Evolutionary conservation across 1,284 basidiomycete genomes (phyloP).

Genomic region (Wolfiporia cocos): DNA sequence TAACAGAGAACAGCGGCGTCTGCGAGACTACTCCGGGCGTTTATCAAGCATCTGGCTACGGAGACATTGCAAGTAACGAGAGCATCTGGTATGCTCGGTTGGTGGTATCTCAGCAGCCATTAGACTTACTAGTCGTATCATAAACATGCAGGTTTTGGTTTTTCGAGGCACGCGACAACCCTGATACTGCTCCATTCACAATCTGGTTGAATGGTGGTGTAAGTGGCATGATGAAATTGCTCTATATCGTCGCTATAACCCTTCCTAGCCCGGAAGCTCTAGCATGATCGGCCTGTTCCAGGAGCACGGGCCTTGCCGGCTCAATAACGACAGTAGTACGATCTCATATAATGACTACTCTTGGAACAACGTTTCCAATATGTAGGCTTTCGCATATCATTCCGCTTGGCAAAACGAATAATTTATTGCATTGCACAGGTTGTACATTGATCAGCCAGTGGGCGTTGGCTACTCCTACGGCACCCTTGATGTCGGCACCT

Average conservation of each 20-base stretch:
- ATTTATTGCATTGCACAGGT: slow-evolving; percentile 11
- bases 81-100: slow-evolving; percentile 55
- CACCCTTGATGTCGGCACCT: slow-evolving; percentile 40
- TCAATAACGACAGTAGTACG: slow-evolving; percentile 47
- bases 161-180: slow-evolving; percentile 54
- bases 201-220: slow-evolving; percentile 67
- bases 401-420: too few species aligned
- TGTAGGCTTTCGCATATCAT: slow-evolving; percentile 22
- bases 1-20: slow-evolving; percentile 48
- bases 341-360: slow-evolving; percentile 52
- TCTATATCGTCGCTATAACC: not conserved
- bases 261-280: slow-evolving; percentile 50
- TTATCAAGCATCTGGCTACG: slow-evolving; percentile 56
- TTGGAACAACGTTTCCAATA: slow-evolving; percentile 61
- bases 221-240: slow-evolving; percentile 15
- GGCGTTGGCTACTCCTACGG: slow-evolving; percentile 60
- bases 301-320: slow-evolving; percentile 58
- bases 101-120: too few species aligned
- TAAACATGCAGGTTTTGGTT: slow-evolving; percentile 53
- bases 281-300: slow-evolving; percentile 67
- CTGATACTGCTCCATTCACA: slow-evolving; percentile 49
- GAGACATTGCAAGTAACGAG: slow-evolving; percentile 43
- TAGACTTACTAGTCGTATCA: too few species aligned
- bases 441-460: slow-evolving; percentile 59
- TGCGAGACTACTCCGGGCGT: slow-evolving; percentile 55